These are phyloP conservation scores for Ceratocystis huliohia DNA, from an alignment of 2,329 filamentous ascomycete species.

Conservation along the genomic window DNA sequence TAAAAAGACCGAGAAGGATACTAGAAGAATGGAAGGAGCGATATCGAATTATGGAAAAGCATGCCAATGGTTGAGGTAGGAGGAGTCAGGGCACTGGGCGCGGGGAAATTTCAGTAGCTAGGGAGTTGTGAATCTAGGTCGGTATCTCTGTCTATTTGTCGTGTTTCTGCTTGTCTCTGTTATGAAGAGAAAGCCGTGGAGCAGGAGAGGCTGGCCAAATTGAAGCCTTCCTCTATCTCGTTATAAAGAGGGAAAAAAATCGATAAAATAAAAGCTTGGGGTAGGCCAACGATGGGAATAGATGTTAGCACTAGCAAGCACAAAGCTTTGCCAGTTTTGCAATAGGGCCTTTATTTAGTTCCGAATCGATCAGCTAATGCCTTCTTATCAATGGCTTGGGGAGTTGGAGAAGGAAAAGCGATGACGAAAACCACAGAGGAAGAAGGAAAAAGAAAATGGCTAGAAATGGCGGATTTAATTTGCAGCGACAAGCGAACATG, in stretches of 20 bases:
- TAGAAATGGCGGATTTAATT: not conserved
- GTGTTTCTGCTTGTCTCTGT: not conserved
- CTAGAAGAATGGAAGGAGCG: not conserved
- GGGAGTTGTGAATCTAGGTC: not conserved
- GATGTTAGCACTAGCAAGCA: too few relatives aligned
- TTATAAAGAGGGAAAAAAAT: not conserved
- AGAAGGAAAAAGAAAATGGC: not conserved
- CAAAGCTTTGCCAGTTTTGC: too few relatives aligned
- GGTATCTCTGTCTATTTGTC: not conserved
- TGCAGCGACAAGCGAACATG: conserved; percentile 5
- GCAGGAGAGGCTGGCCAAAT: not conserved
- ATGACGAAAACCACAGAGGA: not conserved
- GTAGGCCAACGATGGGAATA: too few relatives aligned
- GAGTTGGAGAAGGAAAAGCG: not conserved
- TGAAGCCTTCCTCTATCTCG: not conserved
- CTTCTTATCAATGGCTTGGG: not conserved
- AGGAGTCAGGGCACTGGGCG: conserved; percentile 1
- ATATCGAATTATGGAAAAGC: not conserved
- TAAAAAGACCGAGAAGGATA: conserved; percentile 5
- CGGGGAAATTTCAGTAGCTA: conserved; percentile 5
- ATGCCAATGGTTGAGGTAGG: not conserved
- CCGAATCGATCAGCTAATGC: too few relatives aligned
- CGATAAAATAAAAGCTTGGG: not conserved
- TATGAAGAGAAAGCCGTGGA: not conserved
- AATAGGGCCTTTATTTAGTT: too few relatives aligned